A percentile compares a stretch with the other conserved stretches of the same genome.
phyloP scores from a whole-genome alignment of 163 green algal genomes.

The Prototheca cutis region DNA sequence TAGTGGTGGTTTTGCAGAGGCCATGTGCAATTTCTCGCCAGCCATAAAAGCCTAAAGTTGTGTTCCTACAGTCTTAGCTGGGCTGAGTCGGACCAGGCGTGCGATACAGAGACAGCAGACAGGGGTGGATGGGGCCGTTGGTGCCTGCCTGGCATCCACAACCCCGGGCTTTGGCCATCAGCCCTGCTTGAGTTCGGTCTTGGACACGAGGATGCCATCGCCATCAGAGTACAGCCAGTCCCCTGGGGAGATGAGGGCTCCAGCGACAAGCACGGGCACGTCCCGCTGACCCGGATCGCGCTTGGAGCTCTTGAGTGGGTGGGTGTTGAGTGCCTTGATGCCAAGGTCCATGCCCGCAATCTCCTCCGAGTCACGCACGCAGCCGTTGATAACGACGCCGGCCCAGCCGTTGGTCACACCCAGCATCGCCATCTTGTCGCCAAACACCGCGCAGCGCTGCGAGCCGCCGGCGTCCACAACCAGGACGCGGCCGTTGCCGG shows the following conservation, averaged over 20 bases:
- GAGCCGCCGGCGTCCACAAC: slow-evolving; percentile 85
- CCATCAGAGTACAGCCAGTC: slow-evolving; percentile 81
- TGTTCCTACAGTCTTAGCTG: no score
- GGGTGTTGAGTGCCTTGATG: slow-evolving; percentile 85
- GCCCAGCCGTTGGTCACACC: slow-evolving; percentile 85
- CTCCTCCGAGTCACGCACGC: slow-evolving; percentile 81
- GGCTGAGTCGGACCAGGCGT: no score
- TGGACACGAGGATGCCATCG: slow-evolving; percentile 80
- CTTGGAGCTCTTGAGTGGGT: slow-evolving; percentile 92
- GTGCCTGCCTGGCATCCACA: background rate
- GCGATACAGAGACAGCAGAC: no score
- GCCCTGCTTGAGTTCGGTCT: no score
- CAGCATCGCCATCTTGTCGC: slow-evolving; percentile 86
- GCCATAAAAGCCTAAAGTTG: no score
- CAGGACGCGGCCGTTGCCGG: slow-evolving; percentile 70
- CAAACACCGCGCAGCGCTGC: slow-evolving; percentile 81
- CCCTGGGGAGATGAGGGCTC: slow-evolving; percentile 59
- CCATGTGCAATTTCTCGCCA: no score
- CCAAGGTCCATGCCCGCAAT: slow-evolving; percentile 75
- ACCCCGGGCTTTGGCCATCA: no score
- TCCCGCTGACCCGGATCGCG: slow-evolving; percentile 75
- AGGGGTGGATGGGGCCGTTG: no score
- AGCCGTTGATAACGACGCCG: slow-evolving; percentile 91
- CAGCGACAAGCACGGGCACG: slow-evolving; percentile 75
- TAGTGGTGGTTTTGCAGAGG: background rate